Base-by-base conservation (phyloP, 768 basidiomycete genomes). In the Amanita rimosa region DNA sequence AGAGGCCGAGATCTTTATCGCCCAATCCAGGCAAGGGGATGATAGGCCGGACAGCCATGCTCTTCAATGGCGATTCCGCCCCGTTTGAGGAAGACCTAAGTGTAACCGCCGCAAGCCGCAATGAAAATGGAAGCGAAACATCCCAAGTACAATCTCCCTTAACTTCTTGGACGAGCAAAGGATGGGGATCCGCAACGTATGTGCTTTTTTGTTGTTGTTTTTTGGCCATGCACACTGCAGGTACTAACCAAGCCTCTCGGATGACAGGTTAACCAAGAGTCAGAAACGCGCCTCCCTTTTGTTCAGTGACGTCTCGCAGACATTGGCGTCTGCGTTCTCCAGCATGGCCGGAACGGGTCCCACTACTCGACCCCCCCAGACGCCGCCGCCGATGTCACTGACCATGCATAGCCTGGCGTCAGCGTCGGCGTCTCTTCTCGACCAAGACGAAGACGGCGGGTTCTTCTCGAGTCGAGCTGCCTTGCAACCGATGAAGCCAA, bases 231-330 rank as follows among this genome's bases (percentile, higher is more conserved):
- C 31, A 31, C 31, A 26, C 26, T 6, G 4, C 29, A 31, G 31
- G 31, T 31, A 31, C 31, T 31, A 31, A 31, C 31, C 11, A 31
- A 31, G 2, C 29, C n/a, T 11, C 4, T 31, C 29, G 29, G 10
- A 6, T 13, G 9, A 24, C 52, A 86, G 84, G n/a, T 74, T 85
- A 57, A 67, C 77, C 14, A 83, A 79, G 55, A 71, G 67, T 55
- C 81, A 81, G 51, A 84, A 83, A 62, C 40, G 49, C 8, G 50
- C 43, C 13, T 44, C 50, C 6, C 11, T 38, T 6, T 29, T 51
- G 36, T 27, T 51, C 33, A 39, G 16, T 9, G 50, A 51, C 27
- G 50, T 51, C 29, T 51, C 50, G n/a, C 50, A 51, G 38, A 45
- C 43, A 27, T 11, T 49, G 39, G 48, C 14, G 7, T 34, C 21